Conservation (phyloP, 306 rosid genomes). For the Malus sieversii region DNA sequence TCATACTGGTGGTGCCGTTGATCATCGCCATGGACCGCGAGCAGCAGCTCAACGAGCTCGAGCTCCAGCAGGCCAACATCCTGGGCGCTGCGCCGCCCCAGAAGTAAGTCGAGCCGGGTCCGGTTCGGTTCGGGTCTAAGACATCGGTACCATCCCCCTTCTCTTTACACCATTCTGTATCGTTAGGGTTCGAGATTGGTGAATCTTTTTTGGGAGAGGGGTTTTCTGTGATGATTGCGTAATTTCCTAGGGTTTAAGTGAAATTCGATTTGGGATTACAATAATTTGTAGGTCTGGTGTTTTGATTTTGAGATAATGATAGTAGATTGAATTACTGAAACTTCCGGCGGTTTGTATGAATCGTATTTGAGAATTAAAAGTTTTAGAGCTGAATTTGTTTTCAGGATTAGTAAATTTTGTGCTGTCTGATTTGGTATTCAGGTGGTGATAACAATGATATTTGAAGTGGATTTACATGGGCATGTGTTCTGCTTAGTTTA, state of each 20-base stretch:
- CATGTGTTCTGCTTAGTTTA: background rate
- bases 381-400: background rate
- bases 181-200: background rate
- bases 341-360: background rate
- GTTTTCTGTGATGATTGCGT: background rate
- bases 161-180: background rate
- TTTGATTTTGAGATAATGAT: background rate
- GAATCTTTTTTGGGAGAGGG: background rate
- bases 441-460: background rate
- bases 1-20: conserved; percentile 70
- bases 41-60: conserved; percentile 83
- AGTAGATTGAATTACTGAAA: background rate
- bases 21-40: conserved; percentile 97
- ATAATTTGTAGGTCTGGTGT: background rate
- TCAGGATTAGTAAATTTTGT: background rate
- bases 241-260: background rate
- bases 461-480: background rate
- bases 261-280: background rate
- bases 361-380: background rate
- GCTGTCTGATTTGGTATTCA: background rate
- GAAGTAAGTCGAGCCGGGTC: conserved; percentile 29
- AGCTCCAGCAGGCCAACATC: conserved; percentile 87
- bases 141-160: background rate
- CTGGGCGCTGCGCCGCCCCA: conserved; percentile 43
- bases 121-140: background rate